A percentile compares a stretch with the other conserved stretches of the same genome.
Conservation (phyloP, 148 eudicot species). For the Chenopodium formosanum region DNA sequence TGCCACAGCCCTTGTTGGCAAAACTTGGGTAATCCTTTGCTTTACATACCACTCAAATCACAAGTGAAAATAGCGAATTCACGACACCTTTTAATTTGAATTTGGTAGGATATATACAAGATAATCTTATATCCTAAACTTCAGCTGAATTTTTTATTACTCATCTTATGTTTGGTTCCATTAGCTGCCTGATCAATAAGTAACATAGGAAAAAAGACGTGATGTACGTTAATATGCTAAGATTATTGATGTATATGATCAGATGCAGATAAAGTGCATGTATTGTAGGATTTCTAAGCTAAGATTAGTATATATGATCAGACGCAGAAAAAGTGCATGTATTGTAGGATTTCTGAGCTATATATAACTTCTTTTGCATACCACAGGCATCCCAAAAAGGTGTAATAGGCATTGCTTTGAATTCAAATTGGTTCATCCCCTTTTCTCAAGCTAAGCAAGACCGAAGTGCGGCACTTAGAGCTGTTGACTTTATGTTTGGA, state of each 20-base stretch:
- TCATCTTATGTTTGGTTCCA: no score
- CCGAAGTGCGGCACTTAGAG: conserved; percentile 36
- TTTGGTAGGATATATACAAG: no score
- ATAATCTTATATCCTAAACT: no score
- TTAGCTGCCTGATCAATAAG: no score
- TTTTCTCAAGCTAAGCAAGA: conserved; percentile 26
- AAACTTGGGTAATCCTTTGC: no score
- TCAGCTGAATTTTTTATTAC: no score
- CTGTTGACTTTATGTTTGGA: conserved; percentile 55
- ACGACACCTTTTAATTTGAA: no score
- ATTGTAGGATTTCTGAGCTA: conserved; percentile 11
- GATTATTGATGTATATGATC: neutral
- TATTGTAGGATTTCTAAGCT: neutral
- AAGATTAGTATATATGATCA: neutral
- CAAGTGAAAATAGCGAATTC: no score
- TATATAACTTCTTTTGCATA: neutral
- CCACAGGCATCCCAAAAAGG: conserved; percentile 49
- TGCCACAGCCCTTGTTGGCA: no score
- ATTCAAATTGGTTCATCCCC: conserved; percentile 47
- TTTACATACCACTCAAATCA: no score
- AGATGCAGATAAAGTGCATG: neutral
- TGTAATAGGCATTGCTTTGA: conserved; percentile 47
- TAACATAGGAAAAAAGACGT: no score
- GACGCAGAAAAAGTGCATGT: neutral
- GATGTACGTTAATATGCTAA: neutral